A percentile compares a stretch with the other conserved stretches of the same genome.
These are phyloP conservation scores for Allium cepa DNA, from an alignment of 106 monocot species.

Conservation along the genomic window DNA sequence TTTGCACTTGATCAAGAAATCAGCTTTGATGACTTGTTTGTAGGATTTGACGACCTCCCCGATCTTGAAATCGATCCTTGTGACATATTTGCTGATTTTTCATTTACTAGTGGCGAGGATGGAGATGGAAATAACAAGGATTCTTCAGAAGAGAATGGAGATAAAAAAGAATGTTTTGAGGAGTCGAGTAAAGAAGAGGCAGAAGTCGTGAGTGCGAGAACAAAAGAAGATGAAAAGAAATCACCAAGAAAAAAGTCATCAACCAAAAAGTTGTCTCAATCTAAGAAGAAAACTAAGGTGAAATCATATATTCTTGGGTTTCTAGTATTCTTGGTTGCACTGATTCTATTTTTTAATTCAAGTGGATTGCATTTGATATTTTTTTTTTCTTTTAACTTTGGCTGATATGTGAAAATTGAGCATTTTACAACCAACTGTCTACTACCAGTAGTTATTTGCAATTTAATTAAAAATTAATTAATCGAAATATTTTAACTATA, in stretches of 20 bases:
- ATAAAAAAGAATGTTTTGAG: not conserved
- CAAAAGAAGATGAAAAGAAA: slow-evolving; percentile 2
- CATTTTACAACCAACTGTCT: too few relatives aligned
- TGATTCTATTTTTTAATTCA: too few relatives aligned
- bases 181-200: slow-evolving; percentile 1
- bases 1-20: slow-evolving; percentile 8
- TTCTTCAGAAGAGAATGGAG: not conserved
- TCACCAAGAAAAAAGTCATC: too few relatives aligned
- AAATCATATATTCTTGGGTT: too few relatives aligned
- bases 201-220: slow-evolving; percentile 12
- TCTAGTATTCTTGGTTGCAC: too few relatives aligned
- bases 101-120: not conserved
- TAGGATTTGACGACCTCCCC: slow-evolving; percentile 6
- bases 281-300: slow-evolving; percentile 5
- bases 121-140: not conserved
- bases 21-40: slow-evolving; percentile 4
- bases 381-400: too few relatives aligned
- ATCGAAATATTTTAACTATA: too few relatives aligned
- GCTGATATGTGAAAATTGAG: too few relatives aligned
- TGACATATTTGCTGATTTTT: slow-evolving; percentile 2
- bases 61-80: slow-evolving; percentile 3
- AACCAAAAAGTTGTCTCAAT: not conserved
- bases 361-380: too few relatives aligned
- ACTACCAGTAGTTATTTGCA: too few relatives aligned
- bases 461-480: too few relatives aligned